Base-by-base conservation (phyloP, 2,329 filamentous ascomycete species). In the Calonectria pseudoreteaudii region DNA sequence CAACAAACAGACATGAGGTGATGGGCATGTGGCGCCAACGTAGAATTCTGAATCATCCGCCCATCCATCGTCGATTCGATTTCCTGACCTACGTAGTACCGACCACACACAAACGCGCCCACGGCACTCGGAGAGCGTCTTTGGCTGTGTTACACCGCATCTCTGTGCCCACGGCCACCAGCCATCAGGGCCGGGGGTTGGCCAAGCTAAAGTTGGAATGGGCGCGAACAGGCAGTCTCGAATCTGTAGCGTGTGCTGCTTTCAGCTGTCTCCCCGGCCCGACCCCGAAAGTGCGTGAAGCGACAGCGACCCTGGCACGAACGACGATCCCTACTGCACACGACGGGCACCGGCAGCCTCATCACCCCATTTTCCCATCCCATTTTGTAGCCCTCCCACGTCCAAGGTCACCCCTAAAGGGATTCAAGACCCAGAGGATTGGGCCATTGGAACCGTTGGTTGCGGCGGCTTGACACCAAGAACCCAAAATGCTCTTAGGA, bases 281-380 rank as follows among this genome's bases (percentile, higher is more conserved):
- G 69, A 75, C 74, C 62, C 75, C 71, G 66, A 74, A 52, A 49
- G 47, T 58, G 28, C 23, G 49, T 66, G 53, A 62, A 68, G 44
- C 53, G 50, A 68, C 38, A 13, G 58, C 36, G 23, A 36, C 52
- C 66, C 50, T 26, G 62, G 58, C 66, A 72, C 74, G 70, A 72
- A 72, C 70, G 78, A 76, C 70, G 78, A 79, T 79, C 78, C 71
- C 73, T 79, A 77, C 78, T 78, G 70, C 75, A 79, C 76, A 49
- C 77, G 78, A 78, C 73, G 56, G 23, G 49, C 53, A 71, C 69
- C 53, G 77, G 58, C 68, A 75, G 74, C 71, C 68, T 72, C 69
- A 72, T 75, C 71, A 70, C 68, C 67, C 72, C 74, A 74, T 74
- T 71, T 52, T 64, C 36, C 60, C 28, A 28, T 44, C 26, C 60